A percentile compares a stretch with the other conserved stretches of the same genome.
Conservation (phyloP, 352 stramenopile species). For the Phytophthora citrophthora region DNA sequence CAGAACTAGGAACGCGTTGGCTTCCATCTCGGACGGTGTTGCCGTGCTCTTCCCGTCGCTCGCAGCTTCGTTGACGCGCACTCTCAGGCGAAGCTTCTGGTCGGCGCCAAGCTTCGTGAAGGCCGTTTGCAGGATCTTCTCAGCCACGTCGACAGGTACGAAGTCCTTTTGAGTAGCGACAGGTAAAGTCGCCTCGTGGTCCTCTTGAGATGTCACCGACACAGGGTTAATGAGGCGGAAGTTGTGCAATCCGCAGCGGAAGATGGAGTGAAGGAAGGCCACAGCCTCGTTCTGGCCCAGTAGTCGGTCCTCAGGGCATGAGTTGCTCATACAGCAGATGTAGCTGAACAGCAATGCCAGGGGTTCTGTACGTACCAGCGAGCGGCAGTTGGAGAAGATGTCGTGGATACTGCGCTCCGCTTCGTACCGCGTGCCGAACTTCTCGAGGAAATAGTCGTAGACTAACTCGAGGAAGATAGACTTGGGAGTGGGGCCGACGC, state of each 20-base stretch:
- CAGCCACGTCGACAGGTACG: constrained; percentile 40
- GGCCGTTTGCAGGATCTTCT: constrained; percentile 55
- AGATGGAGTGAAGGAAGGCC: constrained; percentile 61
- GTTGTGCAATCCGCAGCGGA: constrained; percentile 64
- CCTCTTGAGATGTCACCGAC: neutral
- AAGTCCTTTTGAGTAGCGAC: constrained; percentile 30
- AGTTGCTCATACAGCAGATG: constrained; percentile 75
- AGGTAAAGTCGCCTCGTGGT: neutral
- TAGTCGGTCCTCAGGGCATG: constrained; percentile 59
- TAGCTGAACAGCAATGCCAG: constrained; percentile 70
- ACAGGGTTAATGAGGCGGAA: constrained; percentile 58
- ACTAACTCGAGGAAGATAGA: constrained; percentile 74
- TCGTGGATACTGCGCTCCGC: constrained; percentile 86
- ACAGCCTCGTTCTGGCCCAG: constrained; percentile 76
- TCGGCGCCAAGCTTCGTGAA: constrained; percentile 58
- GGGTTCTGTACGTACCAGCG: constrained; percentile 41
- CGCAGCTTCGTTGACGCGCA: constrained; percentile 42
- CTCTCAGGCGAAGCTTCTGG: constrained; percentile 49
- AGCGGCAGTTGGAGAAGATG: constrained; percentile 80
- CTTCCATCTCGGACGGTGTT: constrained; percentile 34
- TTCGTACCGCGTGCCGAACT: constrained; percentile 74
- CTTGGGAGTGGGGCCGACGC: constrained; percentile 60
- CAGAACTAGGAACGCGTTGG: constrained; percentile 62
- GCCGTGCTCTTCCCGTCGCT: neutral
- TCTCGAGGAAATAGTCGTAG: constrained; percentile 78